A percentile compares a stretch with the other conserved stretches of the same genome.
phyloP scores from a whole-genome alignment of 1,284 basidiomycete species.

The Fomitiporia mediterranea region DNA sequence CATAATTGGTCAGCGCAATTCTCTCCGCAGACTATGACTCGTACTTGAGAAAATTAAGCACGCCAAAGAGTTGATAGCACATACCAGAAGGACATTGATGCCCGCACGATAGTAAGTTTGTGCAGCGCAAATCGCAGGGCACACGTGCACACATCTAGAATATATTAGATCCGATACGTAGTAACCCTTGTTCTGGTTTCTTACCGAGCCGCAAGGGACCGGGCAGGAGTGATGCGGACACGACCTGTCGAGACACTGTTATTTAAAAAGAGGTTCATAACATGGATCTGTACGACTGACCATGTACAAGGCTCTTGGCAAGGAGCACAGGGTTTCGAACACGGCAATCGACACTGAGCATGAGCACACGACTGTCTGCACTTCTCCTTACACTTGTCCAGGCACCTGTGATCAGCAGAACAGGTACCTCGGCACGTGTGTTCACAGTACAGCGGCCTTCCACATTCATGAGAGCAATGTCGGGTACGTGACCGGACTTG shows the following conservation, averaged over 20 bases:
- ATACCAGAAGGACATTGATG: slow-evolving; percentile 66
- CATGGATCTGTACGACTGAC: slow-evolving; percentile 28
- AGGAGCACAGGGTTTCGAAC: slow-evolving; percentile 55
- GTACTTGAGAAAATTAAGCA: slow-evolving; percentile 16
- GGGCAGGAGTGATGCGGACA: slow-evolving; percentile 55
- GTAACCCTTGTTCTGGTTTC: slow-evolving; percentile 24
- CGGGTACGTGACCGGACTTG: slow-evolving; percentile 27
- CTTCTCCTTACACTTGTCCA: slow-evolving; percentile 37
- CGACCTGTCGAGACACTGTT: slow-evolving; percentile 30
- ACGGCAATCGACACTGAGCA: slow-evolving; percentile 42
- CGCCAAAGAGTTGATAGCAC: slow-evolving; percentile 17
- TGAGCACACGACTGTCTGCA: slow-evolving; percentile 60
- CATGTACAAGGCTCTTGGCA: slow-evolving; percentile 61
- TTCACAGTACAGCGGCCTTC: slow-evolving; percentile 50
- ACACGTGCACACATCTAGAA: slow-evolving; percentile 59
- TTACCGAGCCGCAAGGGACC: slow-evolving; percentile 67
- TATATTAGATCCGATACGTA: neutral
- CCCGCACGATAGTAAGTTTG: slow-evolving; percentile 46
- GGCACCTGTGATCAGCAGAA: slow-evolving; percentile 47
- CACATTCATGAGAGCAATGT: slow-evolving; percentile 50
- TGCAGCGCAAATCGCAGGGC: slow-evolving; percentile 60
- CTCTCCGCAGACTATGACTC: slow-evolving; percentile 59
- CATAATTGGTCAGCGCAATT: slow-evolving; percentile 56
- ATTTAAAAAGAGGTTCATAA: neutral
- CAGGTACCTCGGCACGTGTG: slow-evolving; percentile 53